phyloP scores from a whole-genome alignment of 2,329 filamentous ascomycete species.

The Periconia sp. region DNA sequence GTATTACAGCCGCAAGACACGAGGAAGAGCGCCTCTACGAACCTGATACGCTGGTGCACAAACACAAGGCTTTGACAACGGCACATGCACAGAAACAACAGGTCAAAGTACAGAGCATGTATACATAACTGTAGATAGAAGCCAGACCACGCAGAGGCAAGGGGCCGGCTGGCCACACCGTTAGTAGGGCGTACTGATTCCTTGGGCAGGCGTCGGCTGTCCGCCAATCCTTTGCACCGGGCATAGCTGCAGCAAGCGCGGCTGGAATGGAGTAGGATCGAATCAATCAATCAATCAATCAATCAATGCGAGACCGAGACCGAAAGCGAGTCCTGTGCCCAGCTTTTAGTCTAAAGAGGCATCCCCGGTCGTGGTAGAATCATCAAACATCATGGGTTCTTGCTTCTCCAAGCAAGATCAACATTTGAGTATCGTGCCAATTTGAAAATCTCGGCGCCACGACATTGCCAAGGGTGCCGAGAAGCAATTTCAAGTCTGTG shows the following conservation, averaged over 20 bases:
- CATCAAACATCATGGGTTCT: too few relatives aligned
- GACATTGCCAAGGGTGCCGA: too few relatives aligned
- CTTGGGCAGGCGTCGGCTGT: conserved; percentile 16
- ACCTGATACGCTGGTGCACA: conserved; percentile 15
- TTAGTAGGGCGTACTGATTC: neutral
- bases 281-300: conserved; percentile 9
- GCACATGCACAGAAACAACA: conserved; percentile 8
- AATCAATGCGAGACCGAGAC: too few relatives aligned
- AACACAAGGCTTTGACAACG: conserved; percentile 7
- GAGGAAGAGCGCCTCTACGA: conserved; percentile 21
- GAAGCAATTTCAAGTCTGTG: too few relatives aligned
- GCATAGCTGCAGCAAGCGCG: conserved; percentile 16
- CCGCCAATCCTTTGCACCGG: conserved; percentile 6
- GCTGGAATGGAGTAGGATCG: conserved; percentile 9
- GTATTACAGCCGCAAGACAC: conserved; percentile 16
- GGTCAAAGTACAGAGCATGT: conserved; percentile 7
- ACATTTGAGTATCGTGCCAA: too few relatives aligned
- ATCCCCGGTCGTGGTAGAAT: too few relatives aligned
- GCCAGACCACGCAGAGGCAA: conserved; percentile 11
- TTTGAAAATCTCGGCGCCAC: too few relatives aligned
- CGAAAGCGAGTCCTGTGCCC: too few relatives aligned
- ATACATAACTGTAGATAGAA: too few relatives aligned
- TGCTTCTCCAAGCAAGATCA: too few relatives aligned
- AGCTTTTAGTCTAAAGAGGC: too few relatives aligned
- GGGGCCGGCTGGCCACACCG: conserved; percentile 13